Base-by-base conservation (phyloP, 495 filamentous ascomycete genomes). In the Penicillium tannophilum region DNA sequence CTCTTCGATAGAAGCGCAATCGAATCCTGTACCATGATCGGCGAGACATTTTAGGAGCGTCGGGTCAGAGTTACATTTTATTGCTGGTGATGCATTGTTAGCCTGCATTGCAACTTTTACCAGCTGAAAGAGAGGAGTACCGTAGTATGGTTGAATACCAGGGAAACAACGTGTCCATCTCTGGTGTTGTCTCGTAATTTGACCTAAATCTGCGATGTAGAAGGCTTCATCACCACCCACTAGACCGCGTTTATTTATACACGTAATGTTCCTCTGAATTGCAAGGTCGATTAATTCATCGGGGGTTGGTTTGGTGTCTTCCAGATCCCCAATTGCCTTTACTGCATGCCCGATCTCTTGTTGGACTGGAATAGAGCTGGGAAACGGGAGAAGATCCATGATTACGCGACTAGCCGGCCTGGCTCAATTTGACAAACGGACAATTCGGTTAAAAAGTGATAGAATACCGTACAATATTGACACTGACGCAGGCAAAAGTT, bases 11-110 rank as follows among this genome's bases (percentile, higher is more conserved):
- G 73, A 76, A 8, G 73, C 70, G 54, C 73, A 76, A 41, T 76
- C 73, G 30, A 73, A 76, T 23, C 64, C 61, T 0, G 63, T 60
- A 5, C 69, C 72, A 1, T 72, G 52, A 0, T 62, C 48, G 9
- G 65, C 64, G 30, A 76, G 67, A 11, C 36, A 41, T 23, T 59
- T 55, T 23, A 76, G 58, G 4, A 76, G 59, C 6, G 45, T 56
- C 16, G 60, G 55, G 47, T 75, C 70, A 0, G 66, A 54, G 47
- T 75, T 75, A 61, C 73, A 76, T 70, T 76, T 76, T 8, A 76
- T 72, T 8, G 73, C 72, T 72, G 26, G 11, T 17, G 35, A 24
- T 39, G 3, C 28, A 28, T 28, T 28, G 28, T 28, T 4, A 28
- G 28, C 3, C 28, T 28, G 28, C 1, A 7, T 28, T 28, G 6